Evolutionary conservation across 1,284 basidiomycete species (phyloP).

Genomic region (Phellopilus nigrolimitatus): DNA sequence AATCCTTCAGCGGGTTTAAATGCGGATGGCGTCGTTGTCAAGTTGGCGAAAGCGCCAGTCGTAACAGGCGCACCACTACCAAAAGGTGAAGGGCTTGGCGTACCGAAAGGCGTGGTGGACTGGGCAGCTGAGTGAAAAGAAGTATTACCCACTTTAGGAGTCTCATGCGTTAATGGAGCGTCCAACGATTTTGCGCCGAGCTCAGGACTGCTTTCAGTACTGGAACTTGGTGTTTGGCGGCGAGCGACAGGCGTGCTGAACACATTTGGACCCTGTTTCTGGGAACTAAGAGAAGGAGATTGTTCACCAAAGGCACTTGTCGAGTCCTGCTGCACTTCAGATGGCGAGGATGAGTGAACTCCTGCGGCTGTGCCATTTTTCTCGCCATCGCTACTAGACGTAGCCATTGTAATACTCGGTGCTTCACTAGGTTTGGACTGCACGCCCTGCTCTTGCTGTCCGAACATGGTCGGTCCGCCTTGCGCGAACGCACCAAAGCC

Average conservation of each 20-base stretch:
- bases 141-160: not conserved
- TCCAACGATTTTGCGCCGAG: not conserved
- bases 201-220: conserved; percentile 18
- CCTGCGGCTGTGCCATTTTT: not conserved
- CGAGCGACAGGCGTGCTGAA: conserved; percentile 11
- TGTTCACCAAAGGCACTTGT: conserved; percentile 2
- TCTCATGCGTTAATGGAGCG: conserved; percentile 1
- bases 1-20: conserved; percentile 39
- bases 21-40: conserved; percentile 32
- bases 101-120: conserved; percentile 11
- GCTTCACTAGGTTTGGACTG: conserved; percentile 17
- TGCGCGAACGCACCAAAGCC: conserved; percentile 32
- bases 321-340: not conserved
- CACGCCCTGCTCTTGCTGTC: conserved; percentile 16
- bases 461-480: conserved; percentile 29
- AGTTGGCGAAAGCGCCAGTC: conserved; percentile 34
- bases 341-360: conserved; percentile 1
- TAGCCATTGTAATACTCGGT: conserved; percentile 15
- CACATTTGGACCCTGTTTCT: not conserved
- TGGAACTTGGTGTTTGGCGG: conserved; percentile 12
- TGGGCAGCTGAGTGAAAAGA: not conserved
- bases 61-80: not conserved
- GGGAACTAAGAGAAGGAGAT: not conserved
- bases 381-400: conserved; percentile 7
- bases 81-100: conserved; percentile 10